phyloP scores from a whole-genome alignment of 2,329 filamentous ascomycete species.

The Penicillium sp. region DNA sequence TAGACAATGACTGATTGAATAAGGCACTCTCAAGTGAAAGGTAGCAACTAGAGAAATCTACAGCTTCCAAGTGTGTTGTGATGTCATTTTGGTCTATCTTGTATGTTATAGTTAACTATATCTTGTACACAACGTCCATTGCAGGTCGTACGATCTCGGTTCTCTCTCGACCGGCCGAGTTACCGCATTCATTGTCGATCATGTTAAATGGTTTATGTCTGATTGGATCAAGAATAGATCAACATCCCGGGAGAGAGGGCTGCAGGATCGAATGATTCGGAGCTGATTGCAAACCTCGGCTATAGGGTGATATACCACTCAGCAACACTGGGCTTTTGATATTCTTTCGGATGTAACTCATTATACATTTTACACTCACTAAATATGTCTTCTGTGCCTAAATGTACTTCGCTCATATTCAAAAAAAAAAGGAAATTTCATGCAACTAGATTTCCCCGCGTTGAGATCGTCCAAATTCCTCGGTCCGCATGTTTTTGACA shows the following conservation, averaged over 20 bases:
- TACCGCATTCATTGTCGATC: constrained; percentile 6
- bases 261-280: constrained; percentile 1
- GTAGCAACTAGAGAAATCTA: too few species aligned
- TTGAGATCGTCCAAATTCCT: constrained; percentile 9
- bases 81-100: background rate
- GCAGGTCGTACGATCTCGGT: constrained; percentile 18
- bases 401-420: background rate
- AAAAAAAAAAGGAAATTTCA: background rate
- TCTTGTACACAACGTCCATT: too few species aligned
- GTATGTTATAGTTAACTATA: too few species aligned
- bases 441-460: constrained; percentile 6
- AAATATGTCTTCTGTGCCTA: too few species aligned
- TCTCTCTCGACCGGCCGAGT: constrained; percentile 7
- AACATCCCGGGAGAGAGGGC: background rate
- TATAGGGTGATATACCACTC: constrained; percentile 9
- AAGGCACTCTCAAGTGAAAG: too few species aligned
- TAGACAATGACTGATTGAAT: too few species aligned
- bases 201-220: background rate
- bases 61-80: too few species aligned
- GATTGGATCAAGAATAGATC: background rate
- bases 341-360: too few species aligned
- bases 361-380: too few species aligned
- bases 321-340: too few species aligned
- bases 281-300: constrained; percentile 17
- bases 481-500: constrained; percentile 14